These are phyloP conservation scores for Xylaria sp. DNA, from an alignment of 2,329 filamentous ascomycete species.

Conservation along the genomic window DNA sequence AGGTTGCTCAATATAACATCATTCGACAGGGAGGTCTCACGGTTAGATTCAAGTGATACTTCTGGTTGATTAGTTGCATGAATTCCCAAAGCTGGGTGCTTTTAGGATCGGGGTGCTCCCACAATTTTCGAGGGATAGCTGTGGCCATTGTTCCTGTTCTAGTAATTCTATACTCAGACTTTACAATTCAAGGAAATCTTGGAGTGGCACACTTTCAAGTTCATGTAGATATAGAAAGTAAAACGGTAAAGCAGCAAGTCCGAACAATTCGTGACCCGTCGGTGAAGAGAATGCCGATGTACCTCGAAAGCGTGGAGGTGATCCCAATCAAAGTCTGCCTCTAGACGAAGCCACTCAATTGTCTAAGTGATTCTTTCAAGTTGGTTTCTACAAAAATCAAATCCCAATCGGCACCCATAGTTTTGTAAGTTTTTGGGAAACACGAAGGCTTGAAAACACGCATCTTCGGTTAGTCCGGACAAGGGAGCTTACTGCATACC, in stretches of 20 bases:
- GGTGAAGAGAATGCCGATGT: not conserved
- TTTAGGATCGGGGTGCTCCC: conserved; percentile 71
- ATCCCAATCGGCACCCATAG: not conserved
- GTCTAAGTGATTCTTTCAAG: not conserved
- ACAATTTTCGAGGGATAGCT: conserved; percentile 68
- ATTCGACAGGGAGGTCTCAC: conserved; percentile 52
- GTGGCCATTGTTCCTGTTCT: conserved; percentile 31
- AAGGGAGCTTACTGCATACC: not conserved
- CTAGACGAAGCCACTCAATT: not conserved
- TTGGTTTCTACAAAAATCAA: not conserved
- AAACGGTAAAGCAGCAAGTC: not conserved
- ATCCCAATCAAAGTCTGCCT: not conserved
- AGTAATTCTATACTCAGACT: not conserved
- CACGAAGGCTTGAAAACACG: not conserved
- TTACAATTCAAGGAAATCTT: not conserved
- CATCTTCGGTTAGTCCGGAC: not conserved
- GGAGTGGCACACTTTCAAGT: not conserved
- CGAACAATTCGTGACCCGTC: not conserved
- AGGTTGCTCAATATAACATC: conserved; percentile 8
- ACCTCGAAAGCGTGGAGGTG: not conserved
- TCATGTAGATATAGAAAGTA: not conserved
- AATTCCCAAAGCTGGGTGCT: conserved; percentile 74
- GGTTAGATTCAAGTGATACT: conserved; percentile 65
- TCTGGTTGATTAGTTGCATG: conserved; percentile 71
- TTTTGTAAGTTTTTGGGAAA: not conserved